Conservation (phyloP, 2,329 filamentous ascomycete species). For the Arthrobotrys conoides region DNA sequence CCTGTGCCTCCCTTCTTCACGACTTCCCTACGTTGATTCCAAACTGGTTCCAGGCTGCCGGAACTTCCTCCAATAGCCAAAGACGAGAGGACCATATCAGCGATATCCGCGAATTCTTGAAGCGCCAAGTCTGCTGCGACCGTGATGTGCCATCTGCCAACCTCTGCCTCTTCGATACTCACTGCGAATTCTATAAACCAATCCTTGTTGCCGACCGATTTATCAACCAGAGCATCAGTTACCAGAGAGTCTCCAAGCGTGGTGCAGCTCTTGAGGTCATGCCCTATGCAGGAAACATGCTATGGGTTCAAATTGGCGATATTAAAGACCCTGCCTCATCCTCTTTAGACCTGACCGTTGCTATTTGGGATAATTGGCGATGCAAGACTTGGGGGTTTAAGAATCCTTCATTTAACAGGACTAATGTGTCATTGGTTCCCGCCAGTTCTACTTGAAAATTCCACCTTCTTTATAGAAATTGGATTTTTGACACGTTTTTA, state of each 20-base stretch:
- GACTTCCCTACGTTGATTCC: conserved; percentile 19
- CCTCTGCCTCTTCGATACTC: conserved; percentile 1
- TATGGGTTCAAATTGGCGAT: conserved; percentile 23
- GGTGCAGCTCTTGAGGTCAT: neutral
- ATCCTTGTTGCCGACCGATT: neutral
- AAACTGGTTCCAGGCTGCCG: conserved; percentile 10
- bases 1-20: conserved; percentile 21
- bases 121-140: neutral
- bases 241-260: conserved; percentile 20
- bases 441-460: neutral
- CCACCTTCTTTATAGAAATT: neutral
- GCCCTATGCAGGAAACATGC: neutral
- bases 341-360: conserved; percentile 24
- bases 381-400: conserved; percentile 31
- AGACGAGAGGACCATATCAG: neutral
- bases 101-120: conserved; percentile 8
- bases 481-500: neutral
- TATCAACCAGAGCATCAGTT: neutral
- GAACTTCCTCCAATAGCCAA: neutral
- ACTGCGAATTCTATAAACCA: neutral
- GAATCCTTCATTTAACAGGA: conserved; percentile 10
- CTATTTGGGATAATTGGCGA: conserved; percentile 39
- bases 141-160: conserved; percentile 21
- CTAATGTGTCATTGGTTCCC: conserved; percentile 1
- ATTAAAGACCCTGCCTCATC: conserved; percentile 12